Conservation (phyloP, 2,329 filamentous ascomycete genomes). For the Phialophora tarda region DNA sequence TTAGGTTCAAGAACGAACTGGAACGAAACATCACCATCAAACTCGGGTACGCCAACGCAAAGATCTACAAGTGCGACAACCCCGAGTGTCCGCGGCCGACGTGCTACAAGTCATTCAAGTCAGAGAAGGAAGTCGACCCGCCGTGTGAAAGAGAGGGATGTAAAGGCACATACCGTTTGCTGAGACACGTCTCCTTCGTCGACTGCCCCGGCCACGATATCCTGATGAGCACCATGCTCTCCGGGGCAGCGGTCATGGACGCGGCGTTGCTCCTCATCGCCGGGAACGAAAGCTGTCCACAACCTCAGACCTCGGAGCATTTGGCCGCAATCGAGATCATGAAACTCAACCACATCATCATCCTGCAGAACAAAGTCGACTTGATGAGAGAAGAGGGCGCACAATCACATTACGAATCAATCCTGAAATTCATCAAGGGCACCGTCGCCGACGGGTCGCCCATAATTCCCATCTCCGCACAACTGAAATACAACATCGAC, state of each 20-base stretch:
- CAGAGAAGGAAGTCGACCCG: constrained; percentile 97
- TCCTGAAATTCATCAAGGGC: constrained; percentile 96
- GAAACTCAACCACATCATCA: constrained; percentile 99
- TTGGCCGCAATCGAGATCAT: constrained; percentile 99
- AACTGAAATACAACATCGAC: constrained; percentile 99
- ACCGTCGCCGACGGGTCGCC: constrained; percentile 94
- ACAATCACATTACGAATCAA: constrained; percentile 92
- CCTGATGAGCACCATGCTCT: constrained; percentile 99
- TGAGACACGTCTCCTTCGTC: constrained; percentile 96
- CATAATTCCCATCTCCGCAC: constrained; percentile 94
- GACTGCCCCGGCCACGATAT: constrained; percentile 99
- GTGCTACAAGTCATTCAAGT: constrained; percentile 97
- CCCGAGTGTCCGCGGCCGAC: constrained; percentile 86
- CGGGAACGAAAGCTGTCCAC: constrained; percentile 97
- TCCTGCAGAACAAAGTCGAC: constrained; percentile 99
- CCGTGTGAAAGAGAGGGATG: constrained; percentile 95
- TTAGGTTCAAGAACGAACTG: constrained; percentile 99
- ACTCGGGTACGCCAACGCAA: constrained; percentile 98
- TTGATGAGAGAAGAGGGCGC: constrained; percentile 96
- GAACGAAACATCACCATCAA: constrained; percentile 99
- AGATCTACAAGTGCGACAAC: constrained; percentile 99
- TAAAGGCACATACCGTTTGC: constrained; percentile 80
- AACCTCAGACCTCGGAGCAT: constrained; percentile 98
- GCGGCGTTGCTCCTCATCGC: constrained; percentile 94
- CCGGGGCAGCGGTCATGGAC: constrained; percentile 99